Base-by-base conservation (phyloP, 2,329 filamentous ascomycete genomes). In the Bisporella sp. region DNA sequence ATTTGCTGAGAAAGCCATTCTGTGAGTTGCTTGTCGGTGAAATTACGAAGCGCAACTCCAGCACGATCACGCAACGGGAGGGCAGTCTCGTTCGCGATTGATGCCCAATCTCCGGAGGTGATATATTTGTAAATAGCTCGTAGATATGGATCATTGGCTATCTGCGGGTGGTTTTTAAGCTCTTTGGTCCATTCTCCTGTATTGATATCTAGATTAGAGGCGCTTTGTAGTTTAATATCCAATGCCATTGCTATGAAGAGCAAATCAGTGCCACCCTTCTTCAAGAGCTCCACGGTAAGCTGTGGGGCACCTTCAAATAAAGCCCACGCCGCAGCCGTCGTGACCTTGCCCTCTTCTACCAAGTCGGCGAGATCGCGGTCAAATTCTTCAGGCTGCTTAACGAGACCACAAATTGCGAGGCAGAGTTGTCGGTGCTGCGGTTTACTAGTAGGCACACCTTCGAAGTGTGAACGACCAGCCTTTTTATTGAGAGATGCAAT, bases 101-200 rank as follows among this genome's bases (percentile, higher is more conserved):
- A 77, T 13, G 78, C 72, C 89, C 89, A 93, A 64, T 89, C 79
- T 4, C 85, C 84, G 0, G 83, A 88, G 7, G 84, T 82, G 54
- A 93, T 87, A 57, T 88, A 82, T 3, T 84, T 82, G 29, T 89
- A 87, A 45, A 93, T 85, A 5, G 87, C 87, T 49, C 87, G 84
- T 29, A 93, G 76, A 62, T 91, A 92, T 0, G 87, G 84, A 59
- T 93, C 87, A 0, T 84, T 82, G 54, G 85, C 79, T 30, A 81
- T 61, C 40, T 61, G 57, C 9, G 62, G 54, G 48, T 64, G 57
- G 29, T 57, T 55, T 7, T 62, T 53, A 5, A 66, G 50, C 31
- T 56, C 52, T 41, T 59, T 50, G n/a, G 42, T 57, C 65, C 65
- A 67, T 31, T 61, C 54, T 4, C 50, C 48, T n/a, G 54, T 53